A percentile compares a stretch with the other conserved stretches of the same genome.
Conservation (phyloP, 495 filamentous ascomycete species). For the Bacidia gigantensis region DNA sequence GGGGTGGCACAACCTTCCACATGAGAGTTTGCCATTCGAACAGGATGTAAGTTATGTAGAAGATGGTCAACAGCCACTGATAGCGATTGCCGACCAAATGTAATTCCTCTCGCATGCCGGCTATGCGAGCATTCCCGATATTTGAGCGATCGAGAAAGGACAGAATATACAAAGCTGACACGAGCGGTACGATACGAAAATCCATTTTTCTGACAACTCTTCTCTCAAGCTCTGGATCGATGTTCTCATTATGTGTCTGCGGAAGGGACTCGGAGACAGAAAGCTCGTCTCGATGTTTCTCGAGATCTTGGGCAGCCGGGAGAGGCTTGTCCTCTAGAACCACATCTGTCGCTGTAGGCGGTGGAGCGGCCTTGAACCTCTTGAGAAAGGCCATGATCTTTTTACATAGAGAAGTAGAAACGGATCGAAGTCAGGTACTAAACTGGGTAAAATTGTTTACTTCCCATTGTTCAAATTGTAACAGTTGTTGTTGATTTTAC, state of each 20-base stretch:
- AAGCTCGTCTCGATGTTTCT: slow-evolving; percentile 1
- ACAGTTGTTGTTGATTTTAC: no score
- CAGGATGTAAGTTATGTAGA: slow-evolving; percentile 50
- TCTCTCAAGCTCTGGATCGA: slow-evolving; percentile 42
- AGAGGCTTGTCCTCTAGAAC: not conserved
- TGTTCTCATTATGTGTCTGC: slow-evolving; percentile 6
- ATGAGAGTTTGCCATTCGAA: slow-evolving; percentile 59
- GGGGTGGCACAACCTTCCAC: slow-evolving; percentile 55
- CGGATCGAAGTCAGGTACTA: no score
- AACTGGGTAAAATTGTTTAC: no score
- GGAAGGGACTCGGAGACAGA: not conserved
- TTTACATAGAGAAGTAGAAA: not conserved
- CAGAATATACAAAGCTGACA: slow-evolving; percentile 45
- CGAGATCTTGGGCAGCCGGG: not conserved
- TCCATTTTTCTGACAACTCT: slow-evolving; percentile 49
- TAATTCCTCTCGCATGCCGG: slow-evolving; percentile 42
- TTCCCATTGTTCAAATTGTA: no score
- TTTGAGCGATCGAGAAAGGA: slow-evolving; percentile 58
- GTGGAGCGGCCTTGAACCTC: slow-evolving; percentile 5
- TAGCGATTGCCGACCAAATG: slow-evolving; percentile 37
- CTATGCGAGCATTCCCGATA: slow-evolving; percentile 56
- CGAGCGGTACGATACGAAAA: slow-evolving; percentile 33
- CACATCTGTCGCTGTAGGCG: slow-evolving; percentile 11
- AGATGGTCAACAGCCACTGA: slow-evolving; percentile 66
- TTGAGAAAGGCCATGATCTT: slow-evolving; percentile 12